Evolutionary conservation across 2,329 filamentous ascomycete species (phyloP).

Genomic region (Botrytis paeoniae): DNA sequence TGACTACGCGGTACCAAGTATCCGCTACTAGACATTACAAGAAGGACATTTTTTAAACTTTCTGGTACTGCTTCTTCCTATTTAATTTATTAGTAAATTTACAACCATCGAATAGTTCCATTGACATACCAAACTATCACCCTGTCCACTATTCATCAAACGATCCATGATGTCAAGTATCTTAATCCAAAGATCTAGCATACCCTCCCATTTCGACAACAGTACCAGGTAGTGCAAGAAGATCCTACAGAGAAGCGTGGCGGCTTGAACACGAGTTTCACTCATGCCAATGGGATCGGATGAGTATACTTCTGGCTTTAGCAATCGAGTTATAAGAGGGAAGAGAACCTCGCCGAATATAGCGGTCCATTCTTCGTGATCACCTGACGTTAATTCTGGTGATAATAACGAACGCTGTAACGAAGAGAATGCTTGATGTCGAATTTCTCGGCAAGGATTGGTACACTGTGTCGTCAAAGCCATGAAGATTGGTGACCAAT

Average conservation of each 20-base stretch:
- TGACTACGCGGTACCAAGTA: conserved; percentile 70
- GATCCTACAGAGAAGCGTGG: conserved; percentile 89
- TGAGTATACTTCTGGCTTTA: conserved; percentile 94
- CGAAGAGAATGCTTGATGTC: conserved; percentile 81
- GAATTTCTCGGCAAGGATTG: conserved; percentile 90
- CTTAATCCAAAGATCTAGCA: conserved; percentile 87
- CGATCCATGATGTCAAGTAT: conserved; percentile 95
- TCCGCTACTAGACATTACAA: conserved; percentile 90
- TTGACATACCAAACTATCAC: conserved; percentile 73
- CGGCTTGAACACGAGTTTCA: conserved; percentile 87
- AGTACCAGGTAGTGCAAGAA: conserved; percentile 91
- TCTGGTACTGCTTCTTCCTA: conserved; percentile 94
- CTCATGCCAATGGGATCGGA: conserved; percentile 91
- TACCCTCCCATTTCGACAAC: conserved; percentile 79
- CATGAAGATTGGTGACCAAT: conserved; percentile 94
- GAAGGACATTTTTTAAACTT: conserved; percentile 89
- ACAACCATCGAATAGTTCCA: conserved; percentile 3
- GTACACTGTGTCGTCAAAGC: conserved; percentile 86
- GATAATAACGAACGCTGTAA: conserved; percentile 84
- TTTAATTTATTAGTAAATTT: conserved; percentile 22
- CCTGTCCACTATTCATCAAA: conserved; percentile 92
- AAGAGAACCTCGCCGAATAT: conserved; percentile 95
- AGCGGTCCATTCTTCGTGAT: conserved; percentile 88
- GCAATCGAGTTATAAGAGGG: conserved; percentile 77
- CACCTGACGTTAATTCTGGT: conserved; percentile 75